Conservation (phyloP, 345 rosid species). For the Lagerstroemia speciosa region DNA sequence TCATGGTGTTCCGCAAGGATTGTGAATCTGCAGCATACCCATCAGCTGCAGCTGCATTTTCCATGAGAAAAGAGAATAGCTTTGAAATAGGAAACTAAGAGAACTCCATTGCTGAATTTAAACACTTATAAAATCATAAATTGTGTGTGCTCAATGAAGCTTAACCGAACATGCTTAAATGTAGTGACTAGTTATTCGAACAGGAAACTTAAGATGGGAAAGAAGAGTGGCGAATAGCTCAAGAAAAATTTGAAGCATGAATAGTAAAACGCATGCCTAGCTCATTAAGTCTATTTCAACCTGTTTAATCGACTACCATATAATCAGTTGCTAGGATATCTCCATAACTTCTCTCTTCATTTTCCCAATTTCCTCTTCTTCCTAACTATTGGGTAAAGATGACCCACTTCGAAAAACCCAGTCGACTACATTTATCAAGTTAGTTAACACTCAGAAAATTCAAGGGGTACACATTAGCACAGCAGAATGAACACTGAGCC, state of each 20-base stretch:
- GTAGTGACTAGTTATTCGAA: background rate
- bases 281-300: background rate
- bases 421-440: background rate
- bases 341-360: background rate
- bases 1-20: slow-evolving; percentile 44
- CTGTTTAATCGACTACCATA: background rate
- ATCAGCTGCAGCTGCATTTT: slow-evolving; percentile 12
- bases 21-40: slow-evolving; percentile 24
- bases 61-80: background rate
- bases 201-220: background rate
- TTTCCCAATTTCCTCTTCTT: background rate
- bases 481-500: background rate
- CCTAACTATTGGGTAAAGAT: background rate
- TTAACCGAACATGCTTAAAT: background rate
- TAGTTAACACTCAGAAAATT: background rate
- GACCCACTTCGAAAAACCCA: background rate
- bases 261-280: background rate
- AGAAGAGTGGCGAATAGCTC: background rate
- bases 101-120: background rate
- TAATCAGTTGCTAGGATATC: background rate
- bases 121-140: background rate
- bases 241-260: background rate
- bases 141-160: background rate
- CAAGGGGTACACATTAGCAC: background rate
- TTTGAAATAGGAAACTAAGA: background rate